Percentiles rank a stretch among this genome's conserved stretches.
These are phyloP conservation scores for Monosporascus sp. DNA, from an alignment of 2,329 filamentous ascomycete species.

Conservation along the genomic window DNA sequence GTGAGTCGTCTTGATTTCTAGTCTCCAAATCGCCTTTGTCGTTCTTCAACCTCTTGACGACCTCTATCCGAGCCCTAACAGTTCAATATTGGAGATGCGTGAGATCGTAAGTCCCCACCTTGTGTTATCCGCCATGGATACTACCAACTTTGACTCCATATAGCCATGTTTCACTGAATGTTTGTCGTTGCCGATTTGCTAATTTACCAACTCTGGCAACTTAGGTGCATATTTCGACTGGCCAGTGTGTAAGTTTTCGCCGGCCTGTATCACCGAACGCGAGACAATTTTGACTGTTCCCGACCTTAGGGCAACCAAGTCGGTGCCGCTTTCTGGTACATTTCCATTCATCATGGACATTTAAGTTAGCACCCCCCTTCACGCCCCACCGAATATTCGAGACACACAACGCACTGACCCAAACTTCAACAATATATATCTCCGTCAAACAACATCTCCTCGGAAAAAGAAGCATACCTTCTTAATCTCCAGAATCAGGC, in stretches of 20 bases:
- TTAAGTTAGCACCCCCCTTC: too few species aligned
- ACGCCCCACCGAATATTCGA: too few species aligned
- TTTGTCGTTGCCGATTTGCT: too few species aligned
- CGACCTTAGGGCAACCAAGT: slow-evolving; percentile 81
- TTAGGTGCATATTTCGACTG: slow-evolving; percentile 99
- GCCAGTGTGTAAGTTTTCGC: slow-evolving; percentile 63
- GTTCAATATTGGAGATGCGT: slow-evolving; percentile 56
- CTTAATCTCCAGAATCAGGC: too few species aligned
- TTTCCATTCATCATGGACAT: background rate
- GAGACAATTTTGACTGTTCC: too few species aligned
- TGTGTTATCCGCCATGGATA: slow-evolving; percentile 14
- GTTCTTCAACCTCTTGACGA: slow-evolving; percentile 18
- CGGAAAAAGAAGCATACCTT: too few species aligned
- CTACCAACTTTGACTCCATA: too few species aligned
- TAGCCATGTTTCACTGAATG: too few species aligned
- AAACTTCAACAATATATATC: too few species aligned
- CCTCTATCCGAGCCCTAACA: slow-evolving; percentile 11
- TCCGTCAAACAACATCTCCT: too few species aligned
- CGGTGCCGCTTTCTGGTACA: slow-evolving; percentile 98
- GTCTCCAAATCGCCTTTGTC: slow-evolving; percentile 11
- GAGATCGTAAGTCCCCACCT: slow-evolving; percentile 58
- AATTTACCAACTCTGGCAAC: slow-evolving; percentile 28
- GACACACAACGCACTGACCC: too few species aligned
- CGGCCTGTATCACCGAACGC: too few species aligned
- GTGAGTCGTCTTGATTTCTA: background rate